A percentile compares a stretch with the other conserved stretches of the same genome.
Conservation (phyloP, 768 basidiomycete genomes). For the Pleurotus tuoliensis region DNA sequence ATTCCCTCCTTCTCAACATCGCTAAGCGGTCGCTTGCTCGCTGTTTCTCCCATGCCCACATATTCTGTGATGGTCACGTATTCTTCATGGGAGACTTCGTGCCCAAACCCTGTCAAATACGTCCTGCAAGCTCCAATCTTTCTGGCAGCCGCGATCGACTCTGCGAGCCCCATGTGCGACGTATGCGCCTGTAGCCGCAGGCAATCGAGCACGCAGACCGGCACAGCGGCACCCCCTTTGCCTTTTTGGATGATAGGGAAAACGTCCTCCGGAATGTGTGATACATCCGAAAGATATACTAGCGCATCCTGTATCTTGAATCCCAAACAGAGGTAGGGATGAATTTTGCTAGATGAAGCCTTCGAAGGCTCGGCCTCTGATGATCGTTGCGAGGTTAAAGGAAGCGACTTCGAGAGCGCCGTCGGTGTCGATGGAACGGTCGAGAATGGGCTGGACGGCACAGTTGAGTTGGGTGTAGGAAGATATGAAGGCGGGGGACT, state of each 20-base stretch:
- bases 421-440: slow-evolving; percentile 25
- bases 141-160: slow-evolving; percentile 54
- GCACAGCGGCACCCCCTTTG: slow-evolving; percentile 24
- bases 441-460: slow-evolving; percentile 31
- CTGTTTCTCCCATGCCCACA: slow-evolving; percentile 24
- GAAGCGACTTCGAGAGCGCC: slow-evolving; percentile 10
- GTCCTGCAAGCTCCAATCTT: slow-evolving; percentile 56
- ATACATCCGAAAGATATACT: slow-evolving; percentile 81
- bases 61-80: slow-evolving; percentile 59
- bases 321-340: slow-evolving; percentile 65
- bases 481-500: slow-evolving; percentile 32
- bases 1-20: slow-evolving; percentile 28
- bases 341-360: slow-evolving; percentile 21
- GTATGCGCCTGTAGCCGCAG: slow-evolving; percentile 60
- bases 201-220: slow-evolving; percentile 75
- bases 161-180: slow-evolving; percentile 78
- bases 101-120: slow-evolving; percentile 74
- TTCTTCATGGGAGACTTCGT: slow-evolving; percentile 77
- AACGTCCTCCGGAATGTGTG: slow-evolving; percentile 69
- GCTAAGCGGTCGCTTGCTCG: slow-evolving; percentile 25
- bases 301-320: slow-evolving; percentile 66
- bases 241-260: slow-evolving; percentile 47
- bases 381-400: neutral
- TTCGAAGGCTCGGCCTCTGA: neutral
- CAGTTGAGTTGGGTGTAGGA: slow-evolving; percentile 35